Conservation (phyloP, 2,329 filamentous ascomycete species). For the Rugonectria rugulosa region DNA sequence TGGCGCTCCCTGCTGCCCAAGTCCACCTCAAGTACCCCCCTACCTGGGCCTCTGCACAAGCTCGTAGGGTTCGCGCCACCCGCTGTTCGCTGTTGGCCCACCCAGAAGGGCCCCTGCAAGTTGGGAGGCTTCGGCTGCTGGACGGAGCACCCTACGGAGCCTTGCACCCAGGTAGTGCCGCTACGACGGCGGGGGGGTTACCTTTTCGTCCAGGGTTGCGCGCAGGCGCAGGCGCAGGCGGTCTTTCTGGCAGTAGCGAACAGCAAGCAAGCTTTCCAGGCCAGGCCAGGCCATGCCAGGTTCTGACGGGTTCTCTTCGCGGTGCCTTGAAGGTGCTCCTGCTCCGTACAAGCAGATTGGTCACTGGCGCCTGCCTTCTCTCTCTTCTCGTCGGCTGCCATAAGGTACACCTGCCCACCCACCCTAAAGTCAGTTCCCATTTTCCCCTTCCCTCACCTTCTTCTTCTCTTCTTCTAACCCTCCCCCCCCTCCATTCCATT, state of each 20-base stretch:
- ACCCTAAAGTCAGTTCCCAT: conserved; percentile 31
- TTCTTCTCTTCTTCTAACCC: conserved; percentile 43
- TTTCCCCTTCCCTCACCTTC: conserved; percentile 37
- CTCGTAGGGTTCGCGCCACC: conserved; percentile 41
- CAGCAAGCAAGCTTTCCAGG: too few relatives aligned
- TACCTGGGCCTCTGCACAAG: conserved; percentile 14
- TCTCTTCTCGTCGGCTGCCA: conserved; percentile 22
- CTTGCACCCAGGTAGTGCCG: not conserved
- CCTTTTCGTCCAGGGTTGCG: not conserved
- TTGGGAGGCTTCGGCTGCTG: too few relatives aligned
- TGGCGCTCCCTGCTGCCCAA: not conserved
- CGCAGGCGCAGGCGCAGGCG: too few relatives aligned
- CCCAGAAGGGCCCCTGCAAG: conserved; percentile 20
- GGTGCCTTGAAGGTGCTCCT: too few relatives aligned
- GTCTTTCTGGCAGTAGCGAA: too few relatives aligned
- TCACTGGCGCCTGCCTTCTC: not conserved
- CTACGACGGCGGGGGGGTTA: not conserved
- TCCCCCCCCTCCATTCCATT: conserved; percentile 43
- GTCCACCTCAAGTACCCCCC: conserved; percentile 23
- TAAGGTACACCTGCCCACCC: conserved; percentile 12
- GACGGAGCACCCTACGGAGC: conserved; percentile 1
- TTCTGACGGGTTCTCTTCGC: too few relatives aligned
- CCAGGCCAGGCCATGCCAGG: too few relatives aligned
- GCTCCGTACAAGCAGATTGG: too few relatives aligned
- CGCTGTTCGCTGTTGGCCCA: conserved; percentile 38